Percentiles rank a stretch among this genome's conserved stretches.
Conservation (phyloP, 352 stramenopile genomes). For the Salisapilia sapeloensis region DNA sequence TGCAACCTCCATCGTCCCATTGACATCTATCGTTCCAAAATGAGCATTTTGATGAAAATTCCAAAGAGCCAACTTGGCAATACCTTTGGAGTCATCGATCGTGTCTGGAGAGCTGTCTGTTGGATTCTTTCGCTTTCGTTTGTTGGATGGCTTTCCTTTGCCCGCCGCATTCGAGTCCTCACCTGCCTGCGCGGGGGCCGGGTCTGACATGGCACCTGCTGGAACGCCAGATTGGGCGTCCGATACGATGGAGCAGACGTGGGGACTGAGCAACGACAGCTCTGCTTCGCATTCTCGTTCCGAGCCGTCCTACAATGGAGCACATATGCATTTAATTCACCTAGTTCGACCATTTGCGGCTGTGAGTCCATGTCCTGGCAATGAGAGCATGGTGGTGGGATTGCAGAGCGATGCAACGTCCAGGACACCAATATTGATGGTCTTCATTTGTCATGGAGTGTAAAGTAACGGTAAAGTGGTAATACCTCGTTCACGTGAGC, state of each 20-base stretch:
- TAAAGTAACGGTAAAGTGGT: conserved; percentile 11
- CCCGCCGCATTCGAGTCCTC: conserved; percentile 1
- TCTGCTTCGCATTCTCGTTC: conserved; percentile 77
- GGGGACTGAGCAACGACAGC: conserved; percentile 85
- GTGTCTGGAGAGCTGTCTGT: conserved; percentile 38
- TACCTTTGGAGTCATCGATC: conserved; percentile 49
- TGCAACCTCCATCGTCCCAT: conserved; percentile 38
- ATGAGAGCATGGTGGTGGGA: conserved; percentile 15
- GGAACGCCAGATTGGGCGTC: too few species aligned
- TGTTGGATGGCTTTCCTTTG: conserved; percentile 42
- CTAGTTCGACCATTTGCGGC: not conserved
- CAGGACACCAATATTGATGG: too few species aligned
- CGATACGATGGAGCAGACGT: conserved; percentile 78
- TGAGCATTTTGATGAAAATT: too few species aligned
- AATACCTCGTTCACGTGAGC: conserved; percentile 77
- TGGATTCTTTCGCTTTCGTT: conserved; percentile 58
- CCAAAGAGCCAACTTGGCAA: not conserved
- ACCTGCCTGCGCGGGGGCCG: not conserved
- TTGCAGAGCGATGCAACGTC: too few species aligned
- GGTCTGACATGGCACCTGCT: too few species aligned
- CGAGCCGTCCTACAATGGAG: conserved; percentile 43
- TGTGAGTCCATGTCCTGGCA: conserved; percentile 11
- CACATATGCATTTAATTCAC: not conserved
- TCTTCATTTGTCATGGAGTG: conserved; percentile 66
- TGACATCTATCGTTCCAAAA: conserved; percentile 20